Conservation (phyloP, 2,329 filamentous ascomycete genomes). For the Calonectria montana region DNA sequence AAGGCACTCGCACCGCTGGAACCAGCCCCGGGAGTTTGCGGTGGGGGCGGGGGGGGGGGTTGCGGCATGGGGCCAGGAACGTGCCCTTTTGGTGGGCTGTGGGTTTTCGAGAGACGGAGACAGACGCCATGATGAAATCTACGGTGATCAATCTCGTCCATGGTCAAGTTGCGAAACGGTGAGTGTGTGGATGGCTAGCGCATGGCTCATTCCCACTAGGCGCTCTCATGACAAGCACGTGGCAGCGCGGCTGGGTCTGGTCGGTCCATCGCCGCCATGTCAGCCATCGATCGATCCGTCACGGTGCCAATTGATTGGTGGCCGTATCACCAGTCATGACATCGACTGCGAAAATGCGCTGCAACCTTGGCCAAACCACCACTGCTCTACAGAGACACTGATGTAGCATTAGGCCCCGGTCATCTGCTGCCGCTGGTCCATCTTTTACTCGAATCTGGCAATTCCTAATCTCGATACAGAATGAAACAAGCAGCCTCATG, state of each 20-base stretch:
- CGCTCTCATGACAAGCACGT: slow-evolving; percentile 36
- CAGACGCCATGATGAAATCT: background rate
- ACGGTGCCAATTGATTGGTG: slow-evolving; percentile 41
- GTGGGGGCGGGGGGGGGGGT: background rate
- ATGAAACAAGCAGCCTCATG: background rate
- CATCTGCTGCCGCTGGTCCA: background rate
- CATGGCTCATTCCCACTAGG: background rate
- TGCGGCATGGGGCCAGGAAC: background rate
- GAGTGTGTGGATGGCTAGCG: background rate
- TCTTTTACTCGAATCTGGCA: background rate
- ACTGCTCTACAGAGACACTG: background rate
- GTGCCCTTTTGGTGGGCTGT: background rate
- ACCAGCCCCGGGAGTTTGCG: background rate
- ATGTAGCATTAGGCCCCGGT: background rate
- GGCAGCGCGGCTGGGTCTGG: slow-evolving; percentile 18
- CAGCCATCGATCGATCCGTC: background rate
- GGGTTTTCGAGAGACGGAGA: background rate
- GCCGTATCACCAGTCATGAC: background rate
- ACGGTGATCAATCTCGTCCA: background rate
- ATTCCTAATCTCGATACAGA: background rate
- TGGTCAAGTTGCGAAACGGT: background rate
- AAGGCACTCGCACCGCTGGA: background rate
- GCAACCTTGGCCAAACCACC: background rate
- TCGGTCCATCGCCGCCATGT: background rate
- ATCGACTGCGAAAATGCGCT: background rate